Percentiles rank a stretch among this genome's conserved stretches.
phyloP scores from a whole-genome alignment of 257 asterid genomes.

The Nicotiana paniculata region DNA sequence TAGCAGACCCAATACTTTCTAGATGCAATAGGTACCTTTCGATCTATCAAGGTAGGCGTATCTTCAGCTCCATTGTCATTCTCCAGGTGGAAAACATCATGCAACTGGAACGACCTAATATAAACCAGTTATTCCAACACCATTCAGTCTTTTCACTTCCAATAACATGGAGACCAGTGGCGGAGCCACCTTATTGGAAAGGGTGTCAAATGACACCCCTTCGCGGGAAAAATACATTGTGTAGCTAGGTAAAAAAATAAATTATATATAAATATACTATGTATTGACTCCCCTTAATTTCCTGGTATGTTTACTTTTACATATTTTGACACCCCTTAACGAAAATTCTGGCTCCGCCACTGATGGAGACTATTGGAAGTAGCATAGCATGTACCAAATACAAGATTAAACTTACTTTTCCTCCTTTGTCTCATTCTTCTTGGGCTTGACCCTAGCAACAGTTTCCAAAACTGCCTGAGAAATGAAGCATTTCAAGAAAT shows the following conservation, averaged over 20 bases:
- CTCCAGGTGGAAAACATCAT: slow-evolving; percentile 66
- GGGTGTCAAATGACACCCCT: no score
- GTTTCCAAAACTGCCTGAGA: slow-evolving; percentile 80
- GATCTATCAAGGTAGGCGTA: slow-evolving; percentile 70
- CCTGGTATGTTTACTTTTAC: no score
- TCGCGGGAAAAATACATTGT: no score
- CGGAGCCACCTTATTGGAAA: no score
- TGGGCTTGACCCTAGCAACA: slow-evolving; percentile 80
- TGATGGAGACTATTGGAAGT: background rate
- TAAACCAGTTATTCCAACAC: slow-evolving; percentile 17
- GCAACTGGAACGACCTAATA: slow-evolving; percentile 64
- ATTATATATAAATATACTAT: no score
- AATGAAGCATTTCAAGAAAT: slow-evolving; percentile 19
- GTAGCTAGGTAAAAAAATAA: no score
- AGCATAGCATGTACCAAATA: background rate
- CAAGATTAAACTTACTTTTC: slow-evolving; percentile 49
- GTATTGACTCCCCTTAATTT: no score
- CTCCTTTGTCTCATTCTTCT: slow-evolving; percentile 76
- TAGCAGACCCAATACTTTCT: background rate
- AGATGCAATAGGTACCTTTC: slow-evolving; percentile 36
- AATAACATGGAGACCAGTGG: background rate
- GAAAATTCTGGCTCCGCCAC: no score
- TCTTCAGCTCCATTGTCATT: slow-evolving; percentile 63
- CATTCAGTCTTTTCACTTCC: background rate
- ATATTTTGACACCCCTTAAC: no score